Base-by-base conservation (phyloP, 306 rosid species). In the Astragalus membranaceus region DNA sequence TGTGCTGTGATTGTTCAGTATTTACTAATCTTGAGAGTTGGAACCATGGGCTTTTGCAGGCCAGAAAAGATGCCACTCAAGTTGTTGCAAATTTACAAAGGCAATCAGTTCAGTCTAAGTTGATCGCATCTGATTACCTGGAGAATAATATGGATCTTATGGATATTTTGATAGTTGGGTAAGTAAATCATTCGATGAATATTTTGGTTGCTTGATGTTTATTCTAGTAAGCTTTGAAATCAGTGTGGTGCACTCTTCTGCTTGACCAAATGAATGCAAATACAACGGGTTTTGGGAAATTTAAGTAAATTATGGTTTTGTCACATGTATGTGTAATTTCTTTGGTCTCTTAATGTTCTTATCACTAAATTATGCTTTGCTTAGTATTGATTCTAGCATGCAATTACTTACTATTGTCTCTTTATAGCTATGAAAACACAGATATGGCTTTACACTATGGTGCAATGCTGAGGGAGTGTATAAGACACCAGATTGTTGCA, bases 371-470 rank as follows among this genome's bases (percentile, higher is more conserved):
- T 35, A 23, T 15, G 44, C 36, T 55, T 80, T 75, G 50, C 51
- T 11, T 48, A 7, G 10, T 50, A 9, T 50, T 44, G 66, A 44
- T 66, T 51, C 15, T 54, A 5, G 2, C 49, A 39, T n/a, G 63
- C 72, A 17, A 26, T 75, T 58, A 42, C 43, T 59, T 48, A 53
- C 56, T 48, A 23, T 20, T 64, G 51, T 77, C 72, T 46, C 50
- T 39, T 82, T 73, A 10, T 49, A 94, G 99, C 17, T 94, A 94
- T 52, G 97, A 83, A 81, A 81, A 89, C 82, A 73, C 92, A 20
- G 97, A 94, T 37, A 87, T 94, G 99, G 99, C 97, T 78, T 84
- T 94, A 62, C 99, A 94, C 78, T 94, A 88, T 77, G 96, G 99
- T 46, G 96, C 99, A 36, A 94, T 94, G 97, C 79, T 94, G 79